Percentiles rank a stretch among this genome's conserved stretches.
Conservation (phyloP, 129 eudicot genomes). For the Erigeron canadensis region DNA sequence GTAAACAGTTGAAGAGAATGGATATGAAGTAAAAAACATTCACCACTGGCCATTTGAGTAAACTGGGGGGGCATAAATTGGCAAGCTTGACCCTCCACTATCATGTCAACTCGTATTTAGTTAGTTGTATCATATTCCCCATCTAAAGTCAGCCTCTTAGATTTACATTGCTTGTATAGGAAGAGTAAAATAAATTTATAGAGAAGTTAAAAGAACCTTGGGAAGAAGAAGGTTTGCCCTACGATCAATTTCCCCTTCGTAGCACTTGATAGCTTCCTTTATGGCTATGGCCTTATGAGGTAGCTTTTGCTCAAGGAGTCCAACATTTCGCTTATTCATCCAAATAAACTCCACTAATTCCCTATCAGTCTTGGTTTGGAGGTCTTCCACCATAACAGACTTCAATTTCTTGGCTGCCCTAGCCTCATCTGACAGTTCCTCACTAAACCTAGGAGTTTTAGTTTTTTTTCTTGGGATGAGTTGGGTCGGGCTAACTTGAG, state of each 20-base stretch:
- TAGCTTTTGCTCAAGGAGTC: conserved; percentile 34
- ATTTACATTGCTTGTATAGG: background rate
- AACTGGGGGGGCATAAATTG: background rate
- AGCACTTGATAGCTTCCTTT: conserved; percentile 34
- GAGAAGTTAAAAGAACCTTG: conserved; percentile 27
- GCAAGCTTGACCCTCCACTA: background rate
- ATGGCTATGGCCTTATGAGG: conserved; percentile 32
- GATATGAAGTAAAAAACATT: background rate
- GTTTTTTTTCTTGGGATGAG: background rate
- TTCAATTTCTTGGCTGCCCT: conserved; percentile 27
- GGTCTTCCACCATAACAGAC: conserved; percentile 19
- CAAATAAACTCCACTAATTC: conserved; percentile 35
- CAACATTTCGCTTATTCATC: conserved; percentile 36
- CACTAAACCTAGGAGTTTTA: conserved; percentile 5
- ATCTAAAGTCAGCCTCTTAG: background rate
- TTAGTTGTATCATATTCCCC: background rate
- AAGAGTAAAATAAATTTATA: conserved; percentile 5
- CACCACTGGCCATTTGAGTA: background rate
- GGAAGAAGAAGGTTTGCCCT: conserved; percentile 30
- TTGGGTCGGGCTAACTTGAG: conserved; percentile 15
- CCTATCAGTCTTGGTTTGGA: conserved; percentile 26
- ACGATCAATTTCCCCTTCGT: conserved; percentile 29
- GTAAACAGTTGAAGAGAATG: background rate
- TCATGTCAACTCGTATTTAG: background rate
- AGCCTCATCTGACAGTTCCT: conserved; percentile 22